Evolutionary conservation across 2,329 filamentous ascomycete species (phyloP), one percentile per base, ranked within the genome.

Genomic region (Botrytis aclada): DNA sequence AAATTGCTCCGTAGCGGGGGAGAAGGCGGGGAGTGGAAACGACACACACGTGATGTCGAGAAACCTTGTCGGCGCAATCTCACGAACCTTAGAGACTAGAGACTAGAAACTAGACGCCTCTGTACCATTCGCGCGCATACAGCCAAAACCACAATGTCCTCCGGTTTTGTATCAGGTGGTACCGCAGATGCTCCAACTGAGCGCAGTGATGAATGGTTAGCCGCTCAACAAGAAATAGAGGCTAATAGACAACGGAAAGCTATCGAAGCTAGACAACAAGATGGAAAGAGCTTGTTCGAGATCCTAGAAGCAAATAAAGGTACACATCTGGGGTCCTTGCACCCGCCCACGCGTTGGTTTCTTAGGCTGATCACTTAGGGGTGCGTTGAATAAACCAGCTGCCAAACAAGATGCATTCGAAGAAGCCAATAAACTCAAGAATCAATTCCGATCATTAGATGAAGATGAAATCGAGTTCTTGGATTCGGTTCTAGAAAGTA

Each of bases 371-470:
- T 80, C 79, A 80, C 79, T 74, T 76, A 80, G 79, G 73, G 76
- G 74, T 80, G 75, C 76, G 72, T 77, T 76, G 74, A 76, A 77
- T 72, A 58, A 77, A 76, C 54, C 73, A 92, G 92, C 90, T 76
- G 92, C 92, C 73, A 95, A 95, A 82, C 92, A 95, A 83, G 92
- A 93, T 32, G 92, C 90, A 14, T 94, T 94, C 81, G 93, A 94
- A 81, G 93, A 95, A 81, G 86, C 90, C 75, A 87, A 86, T 75
- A 87, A 87, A 76, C 84, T 95, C 70, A 88, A 89, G 79, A 93
- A 95, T 78, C 93, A 95, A 83, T 95, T 94, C 80, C 88, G 90
- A 56, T 86, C 91, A 4, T 85, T 96, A 43, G 91, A 95, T 80
- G 92, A 94, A 74, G 92, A 94, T 80, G 93, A 95, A 83, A 86